Percentiles rank a stretch among this genome's conserved stretches.
Conservation (phyloP, 1,284 basidiomycete genomes). For the Caloboletus inedulis region DNA sequence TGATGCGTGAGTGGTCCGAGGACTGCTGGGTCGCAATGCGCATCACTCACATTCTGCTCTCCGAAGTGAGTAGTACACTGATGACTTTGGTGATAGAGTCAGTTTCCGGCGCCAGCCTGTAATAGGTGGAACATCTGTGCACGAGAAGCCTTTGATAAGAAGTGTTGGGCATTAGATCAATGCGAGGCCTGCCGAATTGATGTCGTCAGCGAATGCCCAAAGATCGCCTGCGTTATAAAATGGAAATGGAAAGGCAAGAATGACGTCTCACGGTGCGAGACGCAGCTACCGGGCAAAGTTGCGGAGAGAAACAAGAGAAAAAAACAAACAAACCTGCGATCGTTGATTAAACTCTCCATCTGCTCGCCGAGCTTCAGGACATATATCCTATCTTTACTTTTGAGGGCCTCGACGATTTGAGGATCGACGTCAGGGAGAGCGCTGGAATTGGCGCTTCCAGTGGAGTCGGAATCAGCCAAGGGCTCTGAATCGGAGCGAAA, state of each 20-base stretch:
- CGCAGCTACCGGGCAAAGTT: not conserved
- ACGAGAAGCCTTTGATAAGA: constrained; percentile 80
- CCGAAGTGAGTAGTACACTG: constrained; percentile 49
- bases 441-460: constrained; percentile 14
- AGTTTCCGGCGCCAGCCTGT: constrained; percentile 63
- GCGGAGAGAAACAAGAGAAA: not conserved
- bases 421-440: constrained; percentile 52
- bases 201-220: constrained; percentile 11
- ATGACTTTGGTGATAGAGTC: constrained; percentile 65
- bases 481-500: constrained; percentile 31
- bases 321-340: constrained; percentile 54
- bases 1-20: constrained; percentile 9
- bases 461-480: constrained; percentile 27
- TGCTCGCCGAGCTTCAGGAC: constrained; percentile 79
- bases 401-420: constrained; percentile 76
- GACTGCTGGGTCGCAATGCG: constrained; percentile 1
- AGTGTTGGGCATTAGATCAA: constrained; percentile 63
- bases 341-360: constrained; percentile 73
- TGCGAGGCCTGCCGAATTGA: constrained; percentile 44
- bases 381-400: constrained; percentile 79
- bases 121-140: constrained; percentile 77
- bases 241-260: not conserved
- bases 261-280: constrained; percentile 4
- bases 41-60: constrained; percentile 68
- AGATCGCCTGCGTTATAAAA: constrained; percentile 1